These are phyloP conservation scores for Aspergillus persii DNA, from an alignment of 2,329 filamentous ascomycete species.

Conservation along the genomic window DNA sequence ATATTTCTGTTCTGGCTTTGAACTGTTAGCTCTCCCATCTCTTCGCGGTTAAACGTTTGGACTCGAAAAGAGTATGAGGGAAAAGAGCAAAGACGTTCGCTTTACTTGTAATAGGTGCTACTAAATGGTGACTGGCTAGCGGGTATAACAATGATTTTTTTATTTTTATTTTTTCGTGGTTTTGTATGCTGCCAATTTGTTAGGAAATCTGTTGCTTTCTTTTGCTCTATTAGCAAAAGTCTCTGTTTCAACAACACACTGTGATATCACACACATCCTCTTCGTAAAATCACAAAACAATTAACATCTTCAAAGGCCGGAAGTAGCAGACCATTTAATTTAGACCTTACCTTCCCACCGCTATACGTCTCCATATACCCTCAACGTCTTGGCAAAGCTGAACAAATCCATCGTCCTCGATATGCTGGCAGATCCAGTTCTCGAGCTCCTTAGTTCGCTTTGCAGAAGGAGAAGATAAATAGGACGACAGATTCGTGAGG, in stretches of 20 bases:
- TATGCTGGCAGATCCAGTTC: slow-evolving; percentile 41
- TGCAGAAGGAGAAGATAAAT: slow-evolving; percentile 26
- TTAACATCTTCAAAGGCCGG: background rate
- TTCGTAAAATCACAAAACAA: background rate
- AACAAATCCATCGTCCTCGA: slow-evolving; percentile 42
- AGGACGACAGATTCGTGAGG: slow-evolving; percentile 30
- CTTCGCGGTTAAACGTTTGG: background rate
- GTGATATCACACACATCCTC: background rate
- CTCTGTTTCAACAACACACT: background rate
- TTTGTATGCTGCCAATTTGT: slow-evolving; percentile 4
- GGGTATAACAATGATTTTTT: background rate
- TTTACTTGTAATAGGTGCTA: slow-evolving; percentile 2
- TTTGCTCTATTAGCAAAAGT: background rate
- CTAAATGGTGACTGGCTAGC: slow-evolving; percentile 1
- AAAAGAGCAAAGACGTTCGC: background rate
- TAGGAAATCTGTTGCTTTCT: background rate
- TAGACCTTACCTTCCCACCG: slow-evolving; percentile 30
- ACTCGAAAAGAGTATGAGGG: background rate
- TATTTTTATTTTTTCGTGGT: background rate
- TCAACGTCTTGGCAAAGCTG: slow-evolving; percentile 42
- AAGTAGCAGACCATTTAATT: background rate
- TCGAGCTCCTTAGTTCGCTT: slow-evolving; percentile 36
- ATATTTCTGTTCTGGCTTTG: background rate
- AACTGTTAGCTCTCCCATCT: background rate
- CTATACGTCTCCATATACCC: slow-evolving; percentile 40